Evolutionary conservation across 192 early-diverging fungal species (phyloP), one percentile per base, ranked within the genome.

Genomic region (Umbelopsis sp.): DNA sequence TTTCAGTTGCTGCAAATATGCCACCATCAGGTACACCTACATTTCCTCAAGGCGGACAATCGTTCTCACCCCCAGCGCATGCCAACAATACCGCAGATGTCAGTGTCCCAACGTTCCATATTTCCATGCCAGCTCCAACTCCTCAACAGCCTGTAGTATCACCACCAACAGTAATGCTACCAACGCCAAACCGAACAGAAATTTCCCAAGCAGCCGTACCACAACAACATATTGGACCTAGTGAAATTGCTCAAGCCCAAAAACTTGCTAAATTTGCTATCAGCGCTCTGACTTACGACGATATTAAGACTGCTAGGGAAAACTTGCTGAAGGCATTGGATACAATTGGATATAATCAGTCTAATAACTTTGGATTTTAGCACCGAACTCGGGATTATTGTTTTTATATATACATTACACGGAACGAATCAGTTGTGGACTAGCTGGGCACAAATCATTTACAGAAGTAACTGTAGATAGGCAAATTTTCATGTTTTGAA

Each of bases 251-350:
- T 14, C 72, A 77, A 2, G 95, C 95, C 1, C 93, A 96, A 66
- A 99, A 99, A 80, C 84, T 89, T 49, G 87, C 95, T 12, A 91
- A 93, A 68, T 98, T 91, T 85, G 97, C 96, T 3, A 92, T 96
- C 73, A 96, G 95, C 73, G 93, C 97, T 4, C 72, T 99, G 20
- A 91, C 97, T 68, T 99, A 97, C 72, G 96, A 97, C 70, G 97
- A 99, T 81, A 86, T 98, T 17, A 77, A 84, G 4, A 94, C 92
- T 0, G 96, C 97, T 6, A 83, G 96, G n/a, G 81, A 86, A 7
- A 89, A 95, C 69, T 72, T 96, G 50, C 79, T 86, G 45, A 87
- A 89, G 62, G 93, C 93, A 21, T 79, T 95, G 4, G 78, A 74
- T 34, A 45, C 73, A 8, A 36, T 78, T 53, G 77, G 77, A 0